These are phyloP conservation scores for Beta vulgaris DNA, from an alignment of 148 eudicot genomes.

Conservation along the genomic window DNA sequence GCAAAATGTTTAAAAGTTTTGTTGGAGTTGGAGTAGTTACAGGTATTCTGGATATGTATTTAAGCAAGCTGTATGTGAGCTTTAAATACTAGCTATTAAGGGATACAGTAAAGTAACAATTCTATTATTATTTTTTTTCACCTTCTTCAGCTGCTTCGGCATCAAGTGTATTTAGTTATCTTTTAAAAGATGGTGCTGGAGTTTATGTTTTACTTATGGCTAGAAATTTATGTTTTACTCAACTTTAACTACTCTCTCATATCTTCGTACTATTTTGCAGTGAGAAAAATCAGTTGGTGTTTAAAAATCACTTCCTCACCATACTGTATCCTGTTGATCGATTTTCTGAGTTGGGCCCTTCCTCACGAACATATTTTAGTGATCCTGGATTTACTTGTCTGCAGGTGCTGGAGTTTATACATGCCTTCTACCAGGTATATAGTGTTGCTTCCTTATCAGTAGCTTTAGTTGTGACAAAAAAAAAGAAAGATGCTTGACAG, in stretches of 20 bases:
- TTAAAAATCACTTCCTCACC: constrained; percentile 69
- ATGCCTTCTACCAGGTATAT: constrained; percentile 81
- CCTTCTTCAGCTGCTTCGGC: too few species aligned
- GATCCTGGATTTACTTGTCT: constrained; percentile 69
- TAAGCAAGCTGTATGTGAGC: neutral
- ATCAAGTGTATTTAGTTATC: too few species aligned
- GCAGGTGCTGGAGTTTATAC: constrained; percentile 68
- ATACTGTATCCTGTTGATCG: constrained; percentile 87
- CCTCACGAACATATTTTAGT: constrained; percentile 76
- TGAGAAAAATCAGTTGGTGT: constrained; percentile 66
- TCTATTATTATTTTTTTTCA: too few species aligned
- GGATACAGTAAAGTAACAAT: neutral
- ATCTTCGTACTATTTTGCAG: constrained; percentile 43
- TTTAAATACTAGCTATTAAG: neutral
- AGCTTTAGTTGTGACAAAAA: neutral
- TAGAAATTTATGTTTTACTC: neutral
- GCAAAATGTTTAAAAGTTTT: neutral
- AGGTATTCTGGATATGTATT: neutral
- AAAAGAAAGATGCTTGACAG: neutral
- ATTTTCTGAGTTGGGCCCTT: constrained; percentile 86
- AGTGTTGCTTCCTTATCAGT: neutral
- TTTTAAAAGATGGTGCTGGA: too few species aligned
- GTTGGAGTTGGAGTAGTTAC: neutral
- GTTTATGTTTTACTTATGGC: too few species aligned
- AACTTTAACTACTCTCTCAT: constrained; percentile 1